Base-by-base conservation (phyloP, 2,329 filamentous ascomycete species). In the Aureobasidium mangrovei region DNA sequence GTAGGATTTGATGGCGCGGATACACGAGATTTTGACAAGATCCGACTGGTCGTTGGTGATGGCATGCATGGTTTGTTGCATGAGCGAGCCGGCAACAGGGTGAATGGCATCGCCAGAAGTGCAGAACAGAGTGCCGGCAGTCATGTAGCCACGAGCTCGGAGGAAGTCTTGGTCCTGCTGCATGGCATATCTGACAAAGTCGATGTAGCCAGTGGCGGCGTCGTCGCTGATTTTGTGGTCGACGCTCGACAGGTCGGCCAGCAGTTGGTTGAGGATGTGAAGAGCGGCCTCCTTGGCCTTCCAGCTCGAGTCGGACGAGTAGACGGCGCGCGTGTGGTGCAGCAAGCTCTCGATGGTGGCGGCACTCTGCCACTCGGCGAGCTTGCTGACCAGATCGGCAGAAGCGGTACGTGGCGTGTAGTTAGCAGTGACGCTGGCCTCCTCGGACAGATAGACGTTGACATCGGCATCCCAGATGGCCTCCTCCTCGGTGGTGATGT, bases 381-480 rank as follows among this genome's bases (percentile, higher is more conserved):
- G 77, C 72, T 95, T 96, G 70, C 95, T 90, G 29, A 95, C 79
- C 46, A 98, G 75, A 67, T 97, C 93, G 46, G 90, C 91, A 59
- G 89, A 93, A 39, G 91, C 93, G 18, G 89, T 95, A 61, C 93
- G 83, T 10, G 93, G 88, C 0, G 93, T 96, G 72, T 97, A 98
- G 69, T 97, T 97, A 32, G 91, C 88, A 9, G 90, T 95, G 18
- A 96, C 86, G 2, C 90, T 91, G 2, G 89, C 91, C 72, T 97
- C 91, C 70, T 98, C 93, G 0, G 90, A 91, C 44, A 98, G 77
- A 70, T 94, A 98, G 2, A 98, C 80, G 56, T 95, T 97, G 61
- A 94, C 86, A 69, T 98, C 93, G 59, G 96, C 89, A 62, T 96
- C 89, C 93, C 93, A 98, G 7, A 98, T 73, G 6, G 88, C 89